A percentile compares a stretch with the other conserved stretches of the same genome.
Evolutionary conservation across 768 basidiomycete species (phyloP).

Genomic region (Termitomyces sp.): DNA sequence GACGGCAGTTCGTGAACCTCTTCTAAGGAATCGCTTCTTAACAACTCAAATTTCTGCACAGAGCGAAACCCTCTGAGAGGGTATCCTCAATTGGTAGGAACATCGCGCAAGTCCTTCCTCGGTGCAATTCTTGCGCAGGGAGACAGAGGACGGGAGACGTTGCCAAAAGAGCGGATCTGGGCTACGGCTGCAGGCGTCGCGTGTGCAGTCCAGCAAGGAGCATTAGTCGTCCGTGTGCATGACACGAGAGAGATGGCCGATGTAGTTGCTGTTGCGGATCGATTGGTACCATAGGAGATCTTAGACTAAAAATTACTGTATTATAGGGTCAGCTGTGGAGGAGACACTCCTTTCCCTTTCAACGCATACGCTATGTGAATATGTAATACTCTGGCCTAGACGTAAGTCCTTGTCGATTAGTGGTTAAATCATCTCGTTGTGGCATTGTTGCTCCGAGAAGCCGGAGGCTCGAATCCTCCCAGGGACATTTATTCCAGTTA

Average conservation of each 20-base stretch:
- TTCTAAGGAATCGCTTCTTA: neutral
- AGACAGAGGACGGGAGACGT: constrained; percentile 46
- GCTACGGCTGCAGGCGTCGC: constrained; percentile 78
- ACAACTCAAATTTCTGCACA: constrained; percentile 2
- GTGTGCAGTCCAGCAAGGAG: constrained; percentile 70
- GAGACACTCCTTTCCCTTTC: no score
- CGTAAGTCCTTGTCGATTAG: no score
- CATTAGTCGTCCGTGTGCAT: constrained; percentile 76
- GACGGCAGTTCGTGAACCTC: constrained; percentile 20
- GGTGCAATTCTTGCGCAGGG: constrained; percentile 53
- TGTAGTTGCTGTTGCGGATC: constrained; percentile 60
- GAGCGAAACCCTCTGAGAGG: constrained; percentile 46
- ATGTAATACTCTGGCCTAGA: no score
- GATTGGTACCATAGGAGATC: constrained; percentile 37
- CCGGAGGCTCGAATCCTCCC: no score
- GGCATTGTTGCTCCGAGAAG: no score
- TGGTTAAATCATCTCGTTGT: no score
- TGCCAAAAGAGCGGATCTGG: constrained; percentile 62
- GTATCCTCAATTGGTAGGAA: constrained; percentile 66
- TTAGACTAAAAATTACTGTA: neutral
- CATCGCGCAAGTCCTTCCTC: constrained; percentile 82
- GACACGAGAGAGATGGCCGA: constrained; percentile 71
- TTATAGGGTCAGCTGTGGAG: no score
- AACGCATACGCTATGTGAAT: no score
- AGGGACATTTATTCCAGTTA: no score